Evolutionary conservation across 78 protist species (phyloP).

Genomic region (Dictyostelium brefeldianum): DNA sequence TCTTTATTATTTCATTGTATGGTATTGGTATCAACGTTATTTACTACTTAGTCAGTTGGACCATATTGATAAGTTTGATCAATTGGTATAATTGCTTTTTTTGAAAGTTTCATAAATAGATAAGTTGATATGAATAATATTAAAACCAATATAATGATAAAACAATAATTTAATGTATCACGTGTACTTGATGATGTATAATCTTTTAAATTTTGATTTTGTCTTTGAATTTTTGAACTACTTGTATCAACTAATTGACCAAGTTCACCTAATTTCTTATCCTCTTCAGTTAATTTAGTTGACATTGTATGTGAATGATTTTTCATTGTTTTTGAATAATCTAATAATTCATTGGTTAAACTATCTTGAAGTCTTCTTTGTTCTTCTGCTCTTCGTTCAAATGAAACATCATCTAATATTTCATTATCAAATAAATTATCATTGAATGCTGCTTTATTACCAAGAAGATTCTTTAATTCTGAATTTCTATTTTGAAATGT

Average conservation of each 20-base stretch:
- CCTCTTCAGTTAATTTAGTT: conserved; percentile 6
- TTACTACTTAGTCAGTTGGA: too few species aligned
- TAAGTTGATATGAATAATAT: conserved; percentile 28
- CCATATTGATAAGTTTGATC: neutral
- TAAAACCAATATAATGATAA: conserved; percentile 40
- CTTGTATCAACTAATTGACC: neutral
- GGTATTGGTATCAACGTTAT: too few species aligned
- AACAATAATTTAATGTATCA: conserved; percentile 41
- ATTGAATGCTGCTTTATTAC: neutral
- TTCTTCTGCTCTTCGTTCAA: conserved; percentile 10
- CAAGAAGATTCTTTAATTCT: conserved; percentile 9
- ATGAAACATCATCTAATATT: conserved; percentile 4
- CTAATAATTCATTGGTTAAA: neutral
- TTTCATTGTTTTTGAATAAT: neutral
- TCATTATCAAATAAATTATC: neutral
- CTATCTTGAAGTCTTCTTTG: conserved; percentile 23
- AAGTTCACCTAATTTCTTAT: conserved; percentile 14
- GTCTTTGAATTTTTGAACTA: conserved; percentile 3
- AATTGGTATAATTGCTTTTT: neutral
- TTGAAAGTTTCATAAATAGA: conserved; percentile 30
- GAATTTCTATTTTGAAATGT: conserved; percentile 32
- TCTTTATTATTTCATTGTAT: too few species aligned
- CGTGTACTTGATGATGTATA: neutral
- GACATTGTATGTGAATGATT: conserved; percentile 25
- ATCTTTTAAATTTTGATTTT: conserved; percentile 14